Base-by-base conservation (phyloP, 257 asterid genomes). In the Petrea volubilis region DNA sequence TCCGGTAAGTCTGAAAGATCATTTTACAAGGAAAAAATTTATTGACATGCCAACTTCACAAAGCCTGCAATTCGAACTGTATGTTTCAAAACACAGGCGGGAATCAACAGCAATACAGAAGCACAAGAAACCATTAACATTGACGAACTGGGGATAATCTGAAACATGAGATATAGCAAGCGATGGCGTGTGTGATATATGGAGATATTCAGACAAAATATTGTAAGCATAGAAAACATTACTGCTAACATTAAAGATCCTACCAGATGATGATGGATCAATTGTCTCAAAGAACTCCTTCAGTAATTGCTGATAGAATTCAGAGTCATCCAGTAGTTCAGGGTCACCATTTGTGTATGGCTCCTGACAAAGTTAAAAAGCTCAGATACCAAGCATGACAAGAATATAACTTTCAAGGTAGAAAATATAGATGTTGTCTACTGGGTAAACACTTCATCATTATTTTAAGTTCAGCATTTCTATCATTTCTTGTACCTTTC, bases 251-350 rank as follows among this genome's bases (percentile, higher is more conserved):
- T 33, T 8, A 64, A 50, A 49, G 40, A 51, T 66, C 61, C 72
- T 86, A 95, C 99, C 98, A 65, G 96, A 88, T 78, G 97, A 88
- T 53, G 89, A 66, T 13, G 97, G 96, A 81, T 91, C 97, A 31
- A 88, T 72, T 38, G 96, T 78, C 91, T 95, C 95, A 40, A 95
- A 84, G 79, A 95, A 95, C 85, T 92, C 99, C 74, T 87, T 95
- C 81, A 95, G 71, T 70, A 95, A 80, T 46, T 86, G 92, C 80
- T 90, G 98, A 86, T 95, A 92, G 78, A 95, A 90, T 6, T 85
- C 98, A 0, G 94, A 76, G 79, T 95, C 99, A 60, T 95, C 96
- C 65, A 95, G 73, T 70, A 95, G 92, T 74, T 95, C 98, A 47
- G 97, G 97, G 69, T 90, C 95, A 55, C 86, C 98, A 64, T 85